A percentile compares a stretch with the other conserved stretches of the same genome.
Conservation (phyloP, 2,329 filamentous ascomycete species). For the Calcarisporium arbuscula region DNA sequence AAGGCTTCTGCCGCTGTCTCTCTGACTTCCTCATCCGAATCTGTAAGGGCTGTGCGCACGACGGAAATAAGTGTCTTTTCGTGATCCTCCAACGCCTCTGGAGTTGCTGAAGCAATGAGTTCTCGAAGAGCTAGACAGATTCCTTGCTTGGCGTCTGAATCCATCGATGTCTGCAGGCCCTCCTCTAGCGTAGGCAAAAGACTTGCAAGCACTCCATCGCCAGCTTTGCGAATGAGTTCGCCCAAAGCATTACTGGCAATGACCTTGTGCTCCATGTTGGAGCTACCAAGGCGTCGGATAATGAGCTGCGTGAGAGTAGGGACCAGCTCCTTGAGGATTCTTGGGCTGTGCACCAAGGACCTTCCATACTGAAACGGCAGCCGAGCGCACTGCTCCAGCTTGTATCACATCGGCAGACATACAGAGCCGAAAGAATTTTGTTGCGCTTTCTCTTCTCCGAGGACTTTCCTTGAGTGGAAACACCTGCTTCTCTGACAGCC, state of each 20-base stretch:
- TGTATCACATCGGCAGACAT: slow-evolving; percentile 96
- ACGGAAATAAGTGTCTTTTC: slow-evolving; percentile 94
- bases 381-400: slow-evolving; percentile 82
- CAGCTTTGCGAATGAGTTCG: slow-evolving; percentile 93
- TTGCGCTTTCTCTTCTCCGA: slow-evolving; percentile 96
- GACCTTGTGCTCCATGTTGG: slow-evolving; percentile 97
- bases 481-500: slow-evolving; percentile 74
- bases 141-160: slow-evolving; percentile 90
- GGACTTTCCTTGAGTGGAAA: slow-evolving; percentile 88
- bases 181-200: slow-evolving; percentile 89
- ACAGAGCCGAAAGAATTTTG: slow-evolving; percentile 93
- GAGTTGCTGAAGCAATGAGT: slow-evolving; percentile 81
- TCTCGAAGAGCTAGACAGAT: slow-evolving; percentile 96
- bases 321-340: slow-evolving; percentile 89
- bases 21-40: slow-evolving; percentile 81
- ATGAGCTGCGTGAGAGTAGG: slow-evolving; percentile 92
- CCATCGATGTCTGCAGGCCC: slow-evolving; percentile 78
- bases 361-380: slow-evolving; percentile 94
- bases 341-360: slow-evolving; percentile 83
- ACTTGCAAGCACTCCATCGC: slow-evolving; percentile 83
- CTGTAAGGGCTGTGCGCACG: slow-evolving; percentile 85
- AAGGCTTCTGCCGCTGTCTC: slow-evolving; percentile 97
- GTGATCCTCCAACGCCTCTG: slow-evolving; percentile 85
- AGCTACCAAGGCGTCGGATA: slow-evolving; percentile 86
- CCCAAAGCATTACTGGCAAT: slow-evolving; percentile 96